Base-by-base conservation (phyloP, 495 filamentous ascomycete genomes). In the Neurospora tetraspora region DNA sequence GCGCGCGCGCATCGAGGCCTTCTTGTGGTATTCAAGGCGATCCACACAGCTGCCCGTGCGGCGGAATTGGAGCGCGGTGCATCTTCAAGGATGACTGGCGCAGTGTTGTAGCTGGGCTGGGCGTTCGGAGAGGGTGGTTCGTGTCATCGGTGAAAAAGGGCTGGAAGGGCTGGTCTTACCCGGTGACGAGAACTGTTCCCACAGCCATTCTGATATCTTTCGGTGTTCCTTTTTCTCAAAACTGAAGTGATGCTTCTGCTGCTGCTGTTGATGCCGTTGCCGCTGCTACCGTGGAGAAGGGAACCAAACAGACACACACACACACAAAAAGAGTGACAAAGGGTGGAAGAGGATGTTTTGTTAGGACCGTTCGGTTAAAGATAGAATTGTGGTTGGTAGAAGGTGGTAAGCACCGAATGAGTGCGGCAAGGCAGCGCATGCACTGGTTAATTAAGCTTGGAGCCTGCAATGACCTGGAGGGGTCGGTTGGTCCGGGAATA, bases 111-210 rank as follows among this genome's bases (percentile, higher is more conserved):
- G 27, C 31, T 65, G 53, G 53, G 53, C 53, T 65, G 38, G 68
- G 72, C 53, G 47, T 61, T 45, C 42, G 36, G 40, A 43, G 71
- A 20, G 31, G 47, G 39, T 71, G 36, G 45, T 59, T 74, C 74
- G 68, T 40, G 71, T 70, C 71, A 71, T 39, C 39, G 42, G 42
- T 34, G 68, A 47, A 53, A 68, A 39, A 36, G 71, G 69, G 34
- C 65, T 38, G 14, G 31, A 71, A 39, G 68, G 38, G 40, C 74
- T 31, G 45, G 42, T 42, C 92, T 84, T 88, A 97, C 94, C 94
- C 94, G 69, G 94, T 92, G 80, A 97, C 89, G 71, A 97, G 88
- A 79, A 97, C 91, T 47, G 94, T 94, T 83, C 93, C 92, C 71
- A 90, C 84, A 83, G 90, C 77, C 93, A 97, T 96, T 75, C 81